Evolutionary conservation across 2,329 filamentous ascomycete species (phyloP).

Genomic region (Gyromitra esculenta): DNA sequence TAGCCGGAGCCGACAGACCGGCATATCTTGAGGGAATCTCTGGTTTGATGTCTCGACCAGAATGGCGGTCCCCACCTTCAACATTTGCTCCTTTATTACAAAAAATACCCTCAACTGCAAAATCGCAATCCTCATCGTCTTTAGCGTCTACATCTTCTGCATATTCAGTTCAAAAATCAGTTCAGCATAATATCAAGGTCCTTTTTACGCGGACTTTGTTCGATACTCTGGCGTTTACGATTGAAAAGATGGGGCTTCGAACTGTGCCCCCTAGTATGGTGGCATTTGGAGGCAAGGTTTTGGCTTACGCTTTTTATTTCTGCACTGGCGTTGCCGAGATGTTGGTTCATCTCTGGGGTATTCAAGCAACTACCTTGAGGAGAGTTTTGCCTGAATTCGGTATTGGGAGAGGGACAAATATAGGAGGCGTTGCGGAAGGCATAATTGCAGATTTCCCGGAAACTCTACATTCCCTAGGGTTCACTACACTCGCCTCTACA

Average conservation of each 20-base stretch:
- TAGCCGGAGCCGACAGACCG: conserved; percentile 84
- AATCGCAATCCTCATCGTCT: conserved; percentile 64
- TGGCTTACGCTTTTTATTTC: conserved; percentile 93
- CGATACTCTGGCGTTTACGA: conserved; percentile 84
- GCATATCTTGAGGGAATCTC: conserved; percentile 80
- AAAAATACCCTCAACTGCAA: conserved; percentile 63
- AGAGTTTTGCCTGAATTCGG: conserved; percentile 76
- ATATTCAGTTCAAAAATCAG: conserved; percentile 77
- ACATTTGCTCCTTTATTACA: conserved; percentile 72
- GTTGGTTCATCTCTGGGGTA: conserved; percentile 80
- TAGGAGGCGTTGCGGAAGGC: conserved; percentile 58
- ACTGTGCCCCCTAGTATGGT: conserved; percentile 71
- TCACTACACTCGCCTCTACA: conserved; percentile 70
- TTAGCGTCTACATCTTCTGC: conserved; percentile 70
- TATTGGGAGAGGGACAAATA: conserved; percentile 66
- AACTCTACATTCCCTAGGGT: conserved; percentile 70
- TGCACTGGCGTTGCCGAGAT: conserved; percentile 86
- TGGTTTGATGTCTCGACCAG: conserved; percentile 84
- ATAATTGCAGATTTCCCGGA: conserved; percentile 60
- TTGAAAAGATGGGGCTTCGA: conserved; percentile 75
- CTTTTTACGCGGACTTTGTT: conserved; percentile 85
- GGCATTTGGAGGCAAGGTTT: conserved; percentile 88
- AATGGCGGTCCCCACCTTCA: conserved; percentile 81
- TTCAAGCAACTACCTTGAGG: conserved; percentile 74
- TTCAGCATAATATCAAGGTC: conserved; percentile 86